Base-by-base conservation (phyloP, 495 filamentous ascomycete genomes). In the Aspergillus nidulans region DNA sequence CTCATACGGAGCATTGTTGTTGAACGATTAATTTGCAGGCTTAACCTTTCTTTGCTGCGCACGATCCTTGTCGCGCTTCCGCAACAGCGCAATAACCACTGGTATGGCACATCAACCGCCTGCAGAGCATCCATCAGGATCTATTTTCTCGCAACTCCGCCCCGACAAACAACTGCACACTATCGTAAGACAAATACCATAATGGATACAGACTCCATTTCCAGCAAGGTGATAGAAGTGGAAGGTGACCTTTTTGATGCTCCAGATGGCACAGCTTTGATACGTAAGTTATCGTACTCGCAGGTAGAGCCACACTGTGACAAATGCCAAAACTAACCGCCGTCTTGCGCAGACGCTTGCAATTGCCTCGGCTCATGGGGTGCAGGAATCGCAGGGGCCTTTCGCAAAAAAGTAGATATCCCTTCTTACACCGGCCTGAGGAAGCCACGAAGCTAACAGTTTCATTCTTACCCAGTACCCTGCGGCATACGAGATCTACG, bases 311-410 rank as follows among this genome's bases (percentile, higher is more conserved):
- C 10, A n/a, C 30, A 38, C 10, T 6, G 18, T 24, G n/a, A n/a
- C n/a, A n/a, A n/a, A 38, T 10, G 20, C 4, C 25, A n/a, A 6
- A 38, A 26, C 39, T 55, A 15, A 55, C 30, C 10, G 5, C 32
- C 12, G n/a, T 46, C 23, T 41, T 19, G 16, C 13, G 16, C 50
- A 79, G 76, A 80, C 51, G 75, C 77, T 12, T 79, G 76, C 61
- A 80, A 78, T 61, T 63, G 63, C 24, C 58, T 63, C 15, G 77
- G 77, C 7, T 48, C 39, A 1, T 80, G 77, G 77, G 76, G 76
- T 0, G 59, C 56, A 0, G 77, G 75, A 1, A 71, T 80, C 38
- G 77, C 76, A 4, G 42, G 44, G 18, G 50, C 38, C 0, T 78
- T 79, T 52, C 63, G 59, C 12, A 34, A 52, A 4, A 66, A 64